These are phyloP conservation scores for Lachnellula occidentalis DNA, from an alignment of 2,329 filamentous ascomycete species.

Conservation along the genomic window DNA sequence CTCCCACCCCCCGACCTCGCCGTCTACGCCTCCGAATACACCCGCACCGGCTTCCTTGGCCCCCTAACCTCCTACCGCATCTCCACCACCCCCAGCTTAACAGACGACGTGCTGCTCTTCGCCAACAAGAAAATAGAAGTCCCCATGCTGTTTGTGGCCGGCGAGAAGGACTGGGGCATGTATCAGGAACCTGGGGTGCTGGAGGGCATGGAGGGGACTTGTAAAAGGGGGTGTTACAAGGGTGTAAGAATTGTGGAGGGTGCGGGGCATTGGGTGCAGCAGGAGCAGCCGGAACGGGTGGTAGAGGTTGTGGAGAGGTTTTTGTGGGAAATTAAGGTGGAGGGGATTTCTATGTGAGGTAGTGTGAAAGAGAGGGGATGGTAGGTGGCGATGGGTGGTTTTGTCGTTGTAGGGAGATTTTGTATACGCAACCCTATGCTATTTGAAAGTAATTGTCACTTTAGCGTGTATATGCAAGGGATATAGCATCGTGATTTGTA, in stretches of 20 bases:
- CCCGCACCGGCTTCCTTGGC: constrained; percentile 58
- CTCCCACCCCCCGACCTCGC: constrained; percentile 51
- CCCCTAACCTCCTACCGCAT: constrained; percentile 64
- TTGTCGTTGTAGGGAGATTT: too few species aligned
- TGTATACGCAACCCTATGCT: too few species aligned
- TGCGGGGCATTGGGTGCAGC: constrained; percentile 66
- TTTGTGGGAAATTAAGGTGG: constrained; percentile 14
- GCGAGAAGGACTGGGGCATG: constrained; percentile 60
- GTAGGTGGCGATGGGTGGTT: too few species aligned
- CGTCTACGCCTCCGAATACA: constrained; percentile 57
- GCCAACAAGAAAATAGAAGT: constrained; percentile 56
- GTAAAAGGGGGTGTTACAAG: constrained; percentile 42
- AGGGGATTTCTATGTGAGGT: neutral
- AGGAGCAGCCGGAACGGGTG: constrained; percentile 55
- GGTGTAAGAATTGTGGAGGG: constrained; percentile 49
- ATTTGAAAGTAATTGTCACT: too few species aligned
- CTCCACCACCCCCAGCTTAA: constrained; percentile 40
- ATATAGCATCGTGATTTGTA: too few species aligned
- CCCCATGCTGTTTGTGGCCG: constrained; percentile 56
- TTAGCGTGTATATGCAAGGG: too few species aligned
- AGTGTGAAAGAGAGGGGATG: neutral
- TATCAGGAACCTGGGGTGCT: constrained; percentile 61
- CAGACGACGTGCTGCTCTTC: constrained; percentile 51
- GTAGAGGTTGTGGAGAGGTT: constrained; percentile 43
- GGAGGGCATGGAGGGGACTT: constrained; percentile 49